Conservation (phyloP, 169 alveolate species). For the Besnoitia besnoiti region DNA sequence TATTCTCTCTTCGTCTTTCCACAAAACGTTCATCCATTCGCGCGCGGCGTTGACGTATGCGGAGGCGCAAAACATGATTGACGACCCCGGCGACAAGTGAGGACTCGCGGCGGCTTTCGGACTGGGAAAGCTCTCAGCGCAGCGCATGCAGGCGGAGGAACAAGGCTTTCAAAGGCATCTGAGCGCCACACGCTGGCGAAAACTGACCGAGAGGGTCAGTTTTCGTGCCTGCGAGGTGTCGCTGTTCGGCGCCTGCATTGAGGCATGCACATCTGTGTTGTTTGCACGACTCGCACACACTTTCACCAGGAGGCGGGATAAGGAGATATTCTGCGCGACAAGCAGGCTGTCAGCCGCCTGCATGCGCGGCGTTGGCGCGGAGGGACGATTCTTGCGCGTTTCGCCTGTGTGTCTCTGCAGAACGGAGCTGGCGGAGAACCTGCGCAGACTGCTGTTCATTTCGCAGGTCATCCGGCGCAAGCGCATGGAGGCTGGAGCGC, state of each 20-base stretch:
- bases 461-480: conserved; percentile 86
- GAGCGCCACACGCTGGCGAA: too few relatives aligned
- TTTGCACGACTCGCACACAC: too few relatives aligned
- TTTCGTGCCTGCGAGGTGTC: too few relatives aligned
- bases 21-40: conserved; percentile 71
- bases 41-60: conserved; percentile 74
- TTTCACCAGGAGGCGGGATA: background rate
- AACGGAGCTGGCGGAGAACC: conserved; percentile 50
- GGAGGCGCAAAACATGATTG: conserved; percentile 75
- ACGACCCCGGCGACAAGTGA: conserved; percentile 66
- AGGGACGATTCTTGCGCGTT: background rate
- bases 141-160: too few relatives aligned
- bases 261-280: too few relatives aligned
- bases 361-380: background rate
- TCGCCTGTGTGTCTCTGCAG: conserved; percentile 18
- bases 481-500: conserved; percentile 95
- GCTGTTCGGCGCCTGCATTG: too few relatives aligned
- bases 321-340: background rate
- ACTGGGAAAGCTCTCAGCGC: too few relatives aligned
- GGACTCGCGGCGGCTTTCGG: too few relatives aligned
- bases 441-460: conserved; percentile 79
- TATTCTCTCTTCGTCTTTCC: conserved; percentile 56
- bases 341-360: background rate
- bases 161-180: too few relatives aligned
- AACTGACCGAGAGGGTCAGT: too few relatives aligned